Evolutionary conservation across 306 rosid species (phyloP).

Genomic region (Ormosia emarginata): DNA sequence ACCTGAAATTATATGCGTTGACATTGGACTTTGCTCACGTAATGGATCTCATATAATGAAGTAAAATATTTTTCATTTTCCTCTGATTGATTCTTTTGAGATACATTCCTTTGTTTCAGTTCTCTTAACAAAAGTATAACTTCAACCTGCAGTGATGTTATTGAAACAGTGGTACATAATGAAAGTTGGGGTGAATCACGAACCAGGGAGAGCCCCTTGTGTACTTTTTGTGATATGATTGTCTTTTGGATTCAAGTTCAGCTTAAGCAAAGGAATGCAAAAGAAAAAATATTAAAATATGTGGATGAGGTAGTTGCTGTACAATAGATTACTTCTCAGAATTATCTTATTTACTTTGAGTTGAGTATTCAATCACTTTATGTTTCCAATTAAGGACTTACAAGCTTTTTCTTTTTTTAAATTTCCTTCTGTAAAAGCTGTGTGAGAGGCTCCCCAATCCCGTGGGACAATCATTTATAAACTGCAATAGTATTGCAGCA

Average conservation of each 20-base stretch:
- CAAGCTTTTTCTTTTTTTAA: background rate
- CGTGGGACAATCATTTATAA: slow-evolving; percentile 48
- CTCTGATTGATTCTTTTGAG: background rate
- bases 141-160: slow-evolving; percentile 15
- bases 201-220: slow-evolving; percentile 34
- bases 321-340: background rate
- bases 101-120: background rate
- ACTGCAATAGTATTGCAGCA: slow-evolving; percentile 42
- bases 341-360: background rate
- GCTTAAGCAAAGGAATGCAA: slow-evolving; percentile 53
- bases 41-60: slow-evolving; percentile 21
- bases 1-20: slow-evolving; percentile 55
- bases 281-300: slow-evolving; percentile 47
- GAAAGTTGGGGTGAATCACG: slow-evolving; percentile 27
- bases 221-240: slow-evolving; percentile 57
- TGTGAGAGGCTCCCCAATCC: slow-evolving; percentile 79
- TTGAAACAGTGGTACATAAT: slow-evolving; percentile 27
- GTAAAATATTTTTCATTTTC: slow-evolving; percentile 25
- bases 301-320: slow-evolving; percentile 49
- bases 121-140: slow-evolving; percentile 4
- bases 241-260: slow-evolving; percentile 62
- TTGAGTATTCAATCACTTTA: background rate
- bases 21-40: slow-evolving; percentile 45
- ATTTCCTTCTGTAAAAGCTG: slow-evolving; percentile 32
- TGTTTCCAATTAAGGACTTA: background rate